Evolutionary conservation across 1,139 yeast genomes (phyloP).

Genomic region (Hanseniaspora sp.): DNA sequence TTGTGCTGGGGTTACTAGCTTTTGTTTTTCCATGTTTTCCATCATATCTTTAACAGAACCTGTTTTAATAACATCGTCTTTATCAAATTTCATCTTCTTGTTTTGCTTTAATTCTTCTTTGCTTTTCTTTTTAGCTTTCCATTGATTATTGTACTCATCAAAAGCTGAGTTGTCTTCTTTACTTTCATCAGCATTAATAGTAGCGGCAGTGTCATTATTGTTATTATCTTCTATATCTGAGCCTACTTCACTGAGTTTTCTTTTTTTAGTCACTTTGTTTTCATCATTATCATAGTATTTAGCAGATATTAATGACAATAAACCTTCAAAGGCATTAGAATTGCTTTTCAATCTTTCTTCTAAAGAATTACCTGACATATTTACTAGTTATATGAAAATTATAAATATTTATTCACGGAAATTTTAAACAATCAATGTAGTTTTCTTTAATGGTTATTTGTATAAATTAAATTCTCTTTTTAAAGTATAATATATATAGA

Average conservation of each 20-base stretch:
- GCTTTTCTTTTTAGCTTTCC: constrained; percentile 73
- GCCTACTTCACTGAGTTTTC: constrained; percentile 32
- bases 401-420: neutral
- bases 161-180: constrained; percentile 1
- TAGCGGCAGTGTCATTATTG: neutral
- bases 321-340: constrained; percentile 80
- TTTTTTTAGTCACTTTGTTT: constrained; percentile 25
- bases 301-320: constrained; percentile 84
- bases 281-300: constrained; percentile 77
- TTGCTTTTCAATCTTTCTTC: constrained; percentile 75
- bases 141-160: constrained; percentile 39
- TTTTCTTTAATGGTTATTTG: neutral
- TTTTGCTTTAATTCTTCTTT: constrained; percentile 30
- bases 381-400: neutral
- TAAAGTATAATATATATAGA: neutral
- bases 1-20: constrained; percentile 19
- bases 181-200: too few species aligned
- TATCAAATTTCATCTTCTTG: constrained; percentile 14
- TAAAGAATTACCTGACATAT: constrained; percentile 26
- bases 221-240: neutral
- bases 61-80: constrained; percentile 16
- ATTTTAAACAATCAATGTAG: neutral
- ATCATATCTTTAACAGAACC: constrained; percentile 21
- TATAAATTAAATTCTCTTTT: too few species aligned
- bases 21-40: constrained; percentile 30